Evolutionary conservation across 371 early-diverging fungal species (phyloP).

Genomic region (Saksenaea oblongispora): DNA sequence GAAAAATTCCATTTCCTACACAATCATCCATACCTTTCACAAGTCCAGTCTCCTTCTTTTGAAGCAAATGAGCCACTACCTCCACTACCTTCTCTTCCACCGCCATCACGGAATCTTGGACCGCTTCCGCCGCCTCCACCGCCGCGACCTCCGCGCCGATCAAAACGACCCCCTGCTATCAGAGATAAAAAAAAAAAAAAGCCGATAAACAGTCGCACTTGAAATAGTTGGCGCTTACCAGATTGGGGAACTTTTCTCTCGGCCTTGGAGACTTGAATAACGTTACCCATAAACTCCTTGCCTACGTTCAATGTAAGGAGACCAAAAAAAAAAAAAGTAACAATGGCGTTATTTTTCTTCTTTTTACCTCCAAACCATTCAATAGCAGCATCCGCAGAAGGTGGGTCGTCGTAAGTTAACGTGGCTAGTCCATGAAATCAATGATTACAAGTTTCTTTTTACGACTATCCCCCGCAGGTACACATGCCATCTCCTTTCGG

Average conservation of each 20-base stretch:
- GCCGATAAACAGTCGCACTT: neutral
- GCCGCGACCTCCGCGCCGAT: slow-evolving; percentile 45
- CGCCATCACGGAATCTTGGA: slow-evolving; percentile 20
- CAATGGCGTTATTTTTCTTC: too few species aligned
- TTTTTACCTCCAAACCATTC: slow-evolving; percentile 69
- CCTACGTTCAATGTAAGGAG: slow-evolving; percentile 9
- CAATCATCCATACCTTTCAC: slow-evolving; percentile 18
- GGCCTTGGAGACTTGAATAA: slow-evolving; percentile 66
- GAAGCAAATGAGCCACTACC: slow-evolving; percentile 4
- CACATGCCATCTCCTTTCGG: slow-evolving; percentile 73
- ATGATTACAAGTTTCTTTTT: neutral
- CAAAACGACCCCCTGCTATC: slow-evolving; percentile 40
- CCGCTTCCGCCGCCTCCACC: slow-evolving; percentile 29
- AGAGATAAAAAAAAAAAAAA: neutral
- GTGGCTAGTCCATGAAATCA: slow-evolving; percentile 45
- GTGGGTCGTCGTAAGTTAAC: slow-evolving; percentile 73
- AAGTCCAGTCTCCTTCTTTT: slow-evolving; percentile 41
- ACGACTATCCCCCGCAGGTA: neutral
- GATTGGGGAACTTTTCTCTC: slow-evolving; percentile 51
- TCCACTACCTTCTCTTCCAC: slow-evolving; percentile 4
- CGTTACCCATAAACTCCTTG: slow-evolving; percentile 51
- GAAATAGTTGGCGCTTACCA: slow-evolving; percentile 9
- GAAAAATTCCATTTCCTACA: too few species aligned
- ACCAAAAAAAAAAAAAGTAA: too few species aligned
- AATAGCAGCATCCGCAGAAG: slow-evolving; percentile 69